Base-by-base conservation (phyloP, 2,329 filamentous ascomycete genomes). In the Malbranchea zuffiana region DNA sequence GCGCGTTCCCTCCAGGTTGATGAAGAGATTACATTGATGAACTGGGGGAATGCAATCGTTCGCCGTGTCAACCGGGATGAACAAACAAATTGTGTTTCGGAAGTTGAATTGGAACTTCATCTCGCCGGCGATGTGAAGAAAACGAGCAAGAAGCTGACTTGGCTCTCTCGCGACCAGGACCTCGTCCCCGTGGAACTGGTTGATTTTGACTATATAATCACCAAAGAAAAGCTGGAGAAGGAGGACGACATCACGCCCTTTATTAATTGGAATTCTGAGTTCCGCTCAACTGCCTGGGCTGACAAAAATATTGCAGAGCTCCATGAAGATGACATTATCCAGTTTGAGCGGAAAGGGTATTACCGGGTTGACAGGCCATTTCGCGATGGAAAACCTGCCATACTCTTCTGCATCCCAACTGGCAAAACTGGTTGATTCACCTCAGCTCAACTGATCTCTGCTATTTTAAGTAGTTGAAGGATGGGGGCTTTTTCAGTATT, bases 11-110 rank as follows among this genome's bases (percentile, higher is more conserved):
- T 95, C 63, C 80, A 76, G 50, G 71, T 80, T 42, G 78, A 80
- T 54, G 88, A 96, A 66, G 87, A 95, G 61, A 83, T 96, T 51
- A 95, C 88, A 0, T 71, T 95, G 27, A 95, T 95, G 88, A 82
- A 51, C 31, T 55, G 52, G 52, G 50, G 48, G 16, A 52, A 51
- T 42, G 52, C 46, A 2, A 46, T 50, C 33, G 46, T 50, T 19
- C 42, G 44, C 15, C 31, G 45, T 26, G 48, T 55, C 35, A 11
- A 31, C 19, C 21, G 18, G 26, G 33, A 37, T 28, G 15, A 37
- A 19, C 42, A 45, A 23, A 43, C 37, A 17, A 23, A 40, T 28
- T 36, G 47, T 21, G 44, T 47, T 24, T 30, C 44, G 8, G 39
- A 46, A n/a, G 66, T 90, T 31, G 77, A 78, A 36, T 67, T 86